phyloP scores from a whole-genome alignment of 2,329 filamentous ascomycete species.

The Daldinia sp. region DNA sequence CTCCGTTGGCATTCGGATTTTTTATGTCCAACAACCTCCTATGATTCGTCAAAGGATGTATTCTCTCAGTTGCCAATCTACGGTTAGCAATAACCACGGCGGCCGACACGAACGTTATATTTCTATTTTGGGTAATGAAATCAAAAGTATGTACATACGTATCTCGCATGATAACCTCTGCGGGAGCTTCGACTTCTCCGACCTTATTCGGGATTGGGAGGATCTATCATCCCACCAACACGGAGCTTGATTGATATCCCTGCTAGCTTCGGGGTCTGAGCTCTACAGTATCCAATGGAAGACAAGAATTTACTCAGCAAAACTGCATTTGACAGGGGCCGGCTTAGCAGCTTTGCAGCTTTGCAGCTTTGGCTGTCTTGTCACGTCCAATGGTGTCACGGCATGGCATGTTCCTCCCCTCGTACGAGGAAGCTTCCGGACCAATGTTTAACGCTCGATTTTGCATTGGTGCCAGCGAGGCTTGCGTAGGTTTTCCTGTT shows the following conservation, averaged over 20 bases:
- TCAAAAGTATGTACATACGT: too few relatives aligned
- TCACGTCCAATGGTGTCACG: slow-evolving; percentile 21
- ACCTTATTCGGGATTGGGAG: slow-evolving; percentile 9
- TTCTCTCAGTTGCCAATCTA: background rate
- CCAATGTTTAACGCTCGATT: slow-evolving; percentile 12
- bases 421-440: slow-evolving; percentile 23
- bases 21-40: background rate
- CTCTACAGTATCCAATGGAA: slow-evolving; percentile 29
- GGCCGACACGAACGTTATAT: background rate
- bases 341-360: too few relatives aligned
- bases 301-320: slow-evolving; percentile 34
- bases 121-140: too few relatives aligned
- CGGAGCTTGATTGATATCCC: slow-evolving; percentile 6
- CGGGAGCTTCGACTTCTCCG: slow-evolving; percentile 11
- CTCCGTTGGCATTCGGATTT: background rate
- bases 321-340: slow-evolving; percentile 18
- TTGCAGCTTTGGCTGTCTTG: background rate
- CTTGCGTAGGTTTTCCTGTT: slow-evolving; percentile 8
- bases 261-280: slow-evolving; percentile 16
- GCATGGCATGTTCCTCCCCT: slow-evolving; percentile 30
- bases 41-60: background rate
- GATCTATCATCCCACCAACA: background rate
- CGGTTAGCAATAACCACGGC: background rate
- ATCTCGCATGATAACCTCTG: background rate
- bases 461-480: slow-evolving; percentile 6